A percentile compares a stretch with the other conserved stretches of the same genome.
These are phyloP conservation scores for Aspergillus pseudotamarii DNA, from an alignment of 2,329 filamentous ascomycete genomes.

Conservation along the genomic window DNA sequence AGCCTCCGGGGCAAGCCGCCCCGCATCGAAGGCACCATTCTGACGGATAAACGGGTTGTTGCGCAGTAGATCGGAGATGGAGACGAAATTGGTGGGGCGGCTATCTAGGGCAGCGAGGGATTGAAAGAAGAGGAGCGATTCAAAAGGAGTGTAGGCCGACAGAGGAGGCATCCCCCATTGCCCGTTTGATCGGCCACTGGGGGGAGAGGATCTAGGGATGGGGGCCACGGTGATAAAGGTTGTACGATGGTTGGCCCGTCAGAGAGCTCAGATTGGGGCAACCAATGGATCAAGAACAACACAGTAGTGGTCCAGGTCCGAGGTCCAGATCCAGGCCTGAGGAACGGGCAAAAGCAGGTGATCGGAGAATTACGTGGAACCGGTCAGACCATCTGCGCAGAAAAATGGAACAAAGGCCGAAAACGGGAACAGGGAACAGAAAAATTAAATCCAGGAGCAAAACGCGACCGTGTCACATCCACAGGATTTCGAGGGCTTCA, in stretches of 20 bases:
- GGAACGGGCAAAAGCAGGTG: background rate
- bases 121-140: constrained; percentile 84
- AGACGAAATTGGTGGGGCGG: constrained; percentile 66
- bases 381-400: constrained; percentile 27
- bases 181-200: constrained; percentile 42
- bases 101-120: constrained; percentile 70
- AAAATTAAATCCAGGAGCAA: constrained; percentile 4
- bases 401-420: constrained; percentile 9
- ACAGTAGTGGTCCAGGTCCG: constrained; percentile 7
- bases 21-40: constrained; percentile 70
- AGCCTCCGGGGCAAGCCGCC: constrained; percentile 74
- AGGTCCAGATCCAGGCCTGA: constrained; percentile 4
- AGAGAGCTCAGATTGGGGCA: background rate
- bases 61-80: constrained; percentile 74
- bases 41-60: constrained; percentile 73
- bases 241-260: constrained; percentile 14
- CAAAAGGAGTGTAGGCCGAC: constrained; percentile 77
- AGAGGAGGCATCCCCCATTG: constrained; percentile 60
- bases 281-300: constrained; percentile 8
- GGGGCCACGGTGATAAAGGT: constrained; percentile 39
- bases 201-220: constrained; percentile 35
- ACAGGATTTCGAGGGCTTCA: background rate
- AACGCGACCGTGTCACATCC: constrained; percentile 11
- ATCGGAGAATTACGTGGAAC: constrained; percentile 18
- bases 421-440: constrained; percentile 16